Evolutionary conservation across 768 basidiomycete genomes (phyloP).

Genomic region (Sporobolomyces pararoseus): DNA sequence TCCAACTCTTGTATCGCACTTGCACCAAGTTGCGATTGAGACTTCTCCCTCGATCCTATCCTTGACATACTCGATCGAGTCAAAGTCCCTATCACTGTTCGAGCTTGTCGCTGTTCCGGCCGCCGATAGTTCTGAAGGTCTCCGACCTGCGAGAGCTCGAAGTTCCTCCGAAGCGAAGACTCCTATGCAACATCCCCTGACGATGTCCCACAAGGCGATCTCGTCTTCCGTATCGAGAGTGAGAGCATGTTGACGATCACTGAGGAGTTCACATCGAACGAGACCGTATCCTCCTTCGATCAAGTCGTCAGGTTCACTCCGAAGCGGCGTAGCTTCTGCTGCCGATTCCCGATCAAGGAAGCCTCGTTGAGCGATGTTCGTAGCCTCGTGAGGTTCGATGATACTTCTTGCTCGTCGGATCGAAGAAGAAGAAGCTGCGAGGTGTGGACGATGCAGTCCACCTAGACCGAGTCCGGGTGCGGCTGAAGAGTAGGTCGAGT

Average conservation of each 20-base stretch:
- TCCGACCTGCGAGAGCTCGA: constrained; percentile 47
- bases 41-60: constrained; percentile 95
- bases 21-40: constrained; percentile 70
- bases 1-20: constrained; percentile 83
- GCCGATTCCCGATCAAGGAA: constrained; percentile 67
- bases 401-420: constrained; percentile 19
- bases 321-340: constrained; percentile 63
- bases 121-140: constrained; percentile 11
- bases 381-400: constrained; percentile 24
- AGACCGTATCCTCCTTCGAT: constrained; percentile 72
- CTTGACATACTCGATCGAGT: constrained; percentile 78
- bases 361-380: constrained; percentile 45
- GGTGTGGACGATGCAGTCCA: constrained; percentile 13
- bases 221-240: constrained; percentile 84
- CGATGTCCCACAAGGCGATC: constrained; percentile 89
- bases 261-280: constrained; percentile 73
- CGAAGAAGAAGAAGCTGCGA: constrained; percentile 12
- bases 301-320: constrained; percentile 61
- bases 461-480: constrained; percentile 11
- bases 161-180: constrained; percentile 65
- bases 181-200: constrained; percentile 71
- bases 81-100: constrained; percentile 47
- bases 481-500: constrained; percentile 35
- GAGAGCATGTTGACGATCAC: constrained; percentile 80
- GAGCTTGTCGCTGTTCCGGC: constrained; percentile 1